Percentiles rank a stretch among this genome's conserved stretches.
Conservation (phyloP, 371 early-diverging fungal genomes). For the Choanephora cucurbitarum region DNA sequence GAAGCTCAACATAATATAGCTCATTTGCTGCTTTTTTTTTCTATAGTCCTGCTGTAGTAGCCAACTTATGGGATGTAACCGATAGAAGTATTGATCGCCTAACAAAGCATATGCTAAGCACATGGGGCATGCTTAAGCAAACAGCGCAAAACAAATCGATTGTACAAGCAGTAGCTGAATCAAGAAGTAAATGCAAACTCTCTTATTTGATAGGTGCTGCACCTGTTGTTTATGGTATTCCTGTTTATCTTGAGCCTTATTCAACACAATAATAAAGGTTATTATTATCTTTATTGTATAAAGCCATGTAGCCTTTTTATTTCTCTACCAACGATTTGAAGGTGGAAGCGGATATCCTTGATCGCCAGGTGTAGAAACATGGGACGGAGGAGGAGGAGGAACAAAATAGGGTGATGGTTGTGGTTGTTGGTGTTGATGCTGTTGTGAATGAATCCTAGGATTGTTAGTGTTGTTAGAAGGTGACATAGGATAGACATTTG, state of each 20-base stretch:
- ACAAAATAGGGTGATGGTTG: constrained; percentile 4
- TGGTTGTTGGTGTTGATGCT: no score
- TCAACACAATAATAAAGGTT: background rate
- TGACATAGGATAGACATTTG: background rate
- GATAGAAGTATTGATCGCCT: constrained; percentile 98
- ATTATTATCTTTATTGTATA: background rate
- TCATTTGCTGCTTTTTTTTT: constrained; percentile 2
- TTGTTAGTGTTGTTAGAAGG: constrained; percentile 1
- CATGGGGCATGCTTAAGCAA: constrained; percentile 69
- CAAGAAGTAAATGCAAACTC: constrained; percentile 72
- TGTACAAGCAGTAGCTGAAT: constrained; percentile 70
- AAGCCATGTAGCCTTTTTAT: background rate
- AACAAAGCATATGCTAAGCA: constrained; percentile 63
- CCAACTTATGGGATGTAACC: constrained; percentile 99
- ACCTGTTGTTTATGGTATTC: constrained; percentile 95
- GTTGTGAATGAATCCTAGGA: background rate
- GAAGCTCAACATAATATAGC: no score
- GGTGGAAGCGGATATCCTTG: constrained; percentile 8
- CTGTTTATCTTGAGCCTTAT: constrained; percentile 55
- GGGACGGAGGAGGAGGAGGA: constrained; percentile 12
- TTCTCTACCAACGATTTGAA: background rate
- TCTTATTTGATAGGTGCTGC: constrained; percentile 65
- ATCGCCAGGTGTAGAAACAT: background rate
- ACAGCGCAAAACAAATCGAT: constrained; percentile 48
- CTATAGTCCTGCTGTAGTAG: constrained; percentile 82